Conservation (phyloP, 495 filamentous ascomycete species). For the Xylaria curta region DNA sequence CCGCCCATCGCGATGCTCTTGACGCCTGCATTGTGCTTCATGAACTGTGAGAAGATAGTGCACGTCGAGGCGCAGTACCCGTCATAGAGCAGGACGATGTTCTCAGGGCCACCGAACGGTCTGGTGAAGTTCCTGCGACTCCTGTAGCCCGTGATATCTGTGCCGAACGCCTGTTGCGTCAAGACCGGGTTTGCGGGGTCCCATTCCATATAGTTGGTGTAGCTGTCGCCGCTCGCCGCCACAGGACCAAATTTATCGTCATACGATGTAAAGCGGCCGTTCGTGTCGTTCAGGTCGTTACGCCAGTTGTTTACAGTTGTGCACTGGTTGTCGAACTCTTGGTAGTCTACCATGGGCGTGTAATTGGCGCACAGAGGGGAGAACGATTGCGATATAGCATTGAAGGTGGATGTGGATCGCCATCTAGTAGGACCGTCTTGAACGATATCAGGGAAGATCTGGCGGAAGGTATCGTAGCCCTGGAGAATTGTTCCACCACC, state of each 20-base stretch:
- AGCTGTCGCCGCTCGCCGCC: slow-evolving; percentile 48
- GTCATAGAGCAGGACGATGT: slow-evolving; percentile 48
- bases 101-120: slow-evolving; percentile 23
- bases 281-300: slow-evolving; percentile 36
- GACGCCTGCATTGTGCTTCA: slow-evolving; percentile 61
- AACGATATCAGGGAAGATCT: slow-evolving; percentile 25
- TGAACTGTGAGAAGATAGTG: slow-evolving; percentile 64
- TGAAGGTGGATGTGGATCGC: slow-evolving; percentile 11
- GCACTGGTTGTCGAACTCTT: slow-evolving; percentile 10
- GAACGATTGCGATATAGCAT: slow-evolving; percentile 11
- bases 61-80: slow-evolving; percentile 68
- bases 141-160: slow-evolving; percentile 23
- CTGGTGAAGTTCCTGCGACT: slow-evolving; percentile 19
- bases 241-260: slow-evolving; percentile 59
- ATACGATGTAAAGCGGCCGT: slow-evolving; percentile 57
- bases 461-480: slow-evolving; percentile 30
- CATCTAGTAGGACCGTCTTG: slow-evolving; percentile 22
- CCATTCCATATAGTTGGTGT: slow-evolving; percentile 46
- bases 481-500: slow-evolving; percentile 50
- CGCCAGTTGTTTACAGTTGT: slow-evolving; percentile 21
- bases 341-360: slow-evolving; percentile 17
- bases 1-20: slow-evolving; percentile 64
- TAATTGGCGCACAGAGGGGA: slow-evolving; percentile 19
- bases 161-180: neutral
- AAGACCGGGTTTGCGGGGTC: slow-evolving; percentile 10